Evolutionary conservation across 345 rosid genomes (phyloP), one percentile per base, ranked within the genome.

Genomic region (Pistacia vera): DNA sequence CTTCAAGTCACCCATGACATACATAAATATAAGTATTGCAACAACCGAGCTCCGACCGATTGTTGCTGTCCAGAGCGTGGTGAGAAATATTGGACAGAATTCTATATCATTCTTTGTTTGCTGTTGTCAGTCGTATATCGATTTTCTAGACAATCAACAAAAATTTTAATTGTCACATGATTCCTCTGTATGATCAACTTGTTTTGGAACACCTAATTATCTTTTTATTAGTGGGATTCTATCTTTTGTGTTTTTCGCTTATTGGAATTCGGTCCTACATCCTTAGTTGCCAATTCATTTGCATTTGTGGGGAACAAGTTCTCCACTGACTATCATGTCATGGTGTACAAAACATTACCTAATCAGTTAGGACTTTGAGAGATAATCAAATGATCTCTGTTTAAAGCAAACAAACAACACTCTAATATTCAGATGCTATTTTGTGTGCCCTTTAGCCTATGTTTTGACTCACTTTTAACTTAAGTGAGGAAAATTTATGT

Each of bases 141-240:
- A 67, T 11, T 63, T 69, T 51, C 69, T 55, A 41, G 73, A 49
- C 12, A 5, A 36, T 75, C 41, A 35, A 14, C 52, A 17, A 25
- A 35, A 22, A 25, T 67, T 54, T 58, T 41, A 67, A 67, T 62
- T 67, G 20, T 20, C 58, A 63, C 71, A 8, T 14, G 67, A 20
- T 25, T 76, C 72, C 64, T 14, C 17, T 64, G 25, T 49, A 56
- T 62, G 71, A 74, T 70, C 28, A 51, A 25, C 60, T 80, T 77
- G 62, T 68, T 81, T 68, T 76, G 71, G 74, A 74, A 73, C 76
- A 17, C 30, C 59, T 41, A 56, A 52, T 68, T 68, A 46, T 62
- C 71, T 52, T 44, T 71, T 72, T 10, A 36, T 61, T 72, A 67
- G 75, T 79, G 81, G 80, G 61, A 36, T 67, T 66, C 57, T 35